Evolutionary conservation across 352 stramenopile genomes (phyloP), one percentile per base, ranked within the genome.

Genomic region (Pythium monospermum): DNA sequence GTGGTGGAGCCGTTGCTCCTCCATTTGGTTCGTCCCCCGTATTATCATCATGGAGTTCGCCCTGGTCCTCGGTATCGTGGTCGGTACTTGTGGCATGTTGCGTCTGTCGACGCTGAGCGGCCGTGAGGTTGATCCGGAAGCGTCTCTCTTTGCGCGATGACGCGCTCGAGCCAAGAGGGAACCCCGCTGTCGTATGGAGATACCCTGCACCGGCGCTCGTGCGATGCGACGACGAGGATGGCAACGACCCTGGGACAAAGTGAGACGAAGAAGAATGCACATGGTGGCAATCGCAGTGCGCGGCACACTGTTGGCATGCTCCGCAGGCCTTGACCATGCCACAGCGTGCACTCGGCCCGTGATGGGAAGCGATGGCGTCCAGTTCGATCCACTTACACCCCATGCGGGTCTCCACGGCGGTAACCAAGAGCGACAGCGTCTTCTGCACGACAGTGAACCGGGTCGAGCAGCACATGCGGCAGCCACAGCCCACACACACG

Each of bases 381-480:
- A 68, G 27, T 19, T 61, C 48, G 43, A 71, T 60, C 73, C 75
- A 87, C 47, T 83, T 83, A 40, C 77, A 88, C 0, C 71, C 71
- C 28, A 86, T 73, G 0, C 67, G 76, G 6, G 59, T 62, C 37
- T 91, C 79, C 21, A 91, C 74, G 5, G 66, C 53, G 27, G 76
- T 61, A 43, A 91, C 52, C 32, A 91, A 66, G 23, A 83, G 52
- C 5, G 42, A 47, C 46, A 91, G 58, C 2, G 73, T 73, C 53
- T 86, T 87, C 47, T 87, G 76, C 13, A 88, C 76, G 0, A 66
- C 72, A 0, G 68, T 51, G 26, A 69, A 61, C 4, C 70, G 69
- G 25, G 72, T 81, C 5, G 74, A 83, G 39, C 74, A 79, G 63
- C 80, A 91, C 71, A 87, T 80, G n/a, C 76, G 71, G 31, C 80